Evolutionary conservation across 2,329 filamentous ascomycete species (phyloP), one percentile per base, ranked within the genome.

Genomic region (Chrysosporium queenslandicum): DNA sequence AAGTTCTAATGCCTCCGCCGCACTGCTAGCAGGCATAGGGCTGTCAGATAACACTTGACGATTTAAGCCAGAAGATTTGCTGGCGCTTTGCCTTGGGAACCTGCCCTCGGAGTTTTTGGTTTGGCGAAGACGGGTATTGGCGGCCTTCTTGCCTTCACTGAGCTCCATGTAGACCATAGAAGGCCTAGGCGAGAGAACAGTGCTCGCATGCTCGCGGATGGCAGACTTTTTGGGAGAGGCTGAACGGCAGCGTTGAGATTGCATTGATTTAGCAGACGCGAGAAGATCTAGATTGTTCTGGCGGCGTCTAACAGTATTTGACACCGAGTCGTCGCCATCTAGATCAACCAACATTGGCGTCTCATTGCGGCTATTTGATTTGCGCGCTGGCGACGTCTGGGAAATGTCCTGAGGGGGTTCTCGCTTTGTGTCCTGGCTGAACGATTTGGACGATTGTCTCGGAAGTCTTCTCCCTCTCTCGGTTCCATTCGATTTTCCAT

Each of bases 101-200:
- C 21, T 52, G 21, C 9, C 21, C 11, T 43, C 40, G 37, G 39
- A n/a, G 53, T 11, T 59, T 55, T 23, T 60, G 53, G 43, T 60
- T 56, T 34, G 55, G 56, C 7, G 58, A 55, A 14, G 21, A 39
- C 23, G 34, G 21, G n/a, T 30, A 20, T n/a, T 20, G 25, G 21
- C 12, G 16, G 14, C 21, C 32, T 30, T 41, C 23, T 20, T 41
- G 5, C 16, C 18, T 36, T 36, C 34, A 29, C 6, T 7, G 16
- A 52, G 16, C 21, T 52, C 49, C 21, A 66, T 53, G 54, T 60
- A 60, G 41, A 62, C 53, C 60, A 64, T 57, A 20, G 59, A 61
- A 20, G 62, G 59, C 39, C 60, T 59, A 7, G 61, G 58, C 12
- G 59, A 59, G 16, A 55, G 53, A 37, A 63, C 59, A 8, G 57